phyloP scores from a whole-genome alignment of 331 rosid genomes.

The Ulmus americana region DNA sequence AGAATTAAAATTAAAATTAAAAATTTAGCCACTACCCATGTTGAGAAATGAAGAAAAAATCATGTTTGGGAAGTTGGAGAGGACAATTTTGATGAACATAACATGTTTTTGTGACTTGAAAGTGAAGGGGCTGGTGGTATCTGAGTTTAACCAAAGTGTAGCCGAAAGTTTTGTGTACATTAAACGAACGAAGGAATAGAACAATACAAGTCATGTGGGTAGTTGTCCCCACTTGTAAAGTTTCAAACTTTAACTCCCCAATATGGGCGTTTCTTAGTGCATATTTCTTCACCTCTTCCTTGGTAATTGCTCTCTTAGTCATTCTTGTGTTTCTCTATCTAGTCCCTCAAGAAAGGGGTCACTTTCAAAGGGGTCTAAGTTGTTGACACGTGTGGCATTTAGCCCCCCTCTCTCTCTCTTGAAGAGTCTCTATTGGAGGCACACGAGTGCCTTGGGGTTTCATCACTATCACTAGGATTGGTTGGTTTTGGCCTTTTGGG shows the following conservation, averaged over 20 bases:
- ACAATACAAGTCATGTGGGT: conserved; percentile 19
- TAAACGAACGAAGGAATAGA: background rate
- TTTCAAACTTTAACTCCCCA: background rate
- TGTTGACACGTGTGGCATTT: conserved; percentile 12
- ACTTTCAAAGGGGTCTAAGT: conserved; percentile 2
- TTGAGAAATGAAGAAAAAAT: background rate
- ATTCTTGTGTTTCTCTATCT: no score
- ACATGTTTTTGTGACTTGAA: background rate
- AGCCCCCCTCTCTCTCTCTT: background rate
- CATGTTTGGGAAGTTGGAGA: background rate
- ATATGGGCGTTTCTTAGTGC: background rate
- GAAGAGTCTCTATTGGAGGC: conserved; percentile 19
- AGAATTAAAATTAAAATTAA: no score
- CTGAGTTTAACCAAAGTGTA: background rate
- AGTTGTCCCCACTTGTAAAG: conserved; percentile 22
- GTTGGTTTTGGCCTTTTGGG: conserved; percentile 5
- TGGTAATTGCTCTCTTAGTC: background rate
- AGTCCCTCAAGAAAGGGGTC: conserved; percentile 11
- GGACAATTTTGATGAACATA: background rate
- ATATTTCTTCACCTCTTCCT: background rate
- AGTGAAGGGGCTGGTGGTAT: background rate
- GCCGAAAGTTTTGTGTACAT: conserved; percentile 19
- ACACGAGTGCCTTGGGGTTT: conserved; percentile 48
- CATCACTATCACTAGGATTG: conserved; percentile 41
- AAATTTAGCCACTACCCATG: background rate